Base-by-base conservation (phyloP, 768 basidiomycete genomes). In the Tephrocybe sp. region DNA sequence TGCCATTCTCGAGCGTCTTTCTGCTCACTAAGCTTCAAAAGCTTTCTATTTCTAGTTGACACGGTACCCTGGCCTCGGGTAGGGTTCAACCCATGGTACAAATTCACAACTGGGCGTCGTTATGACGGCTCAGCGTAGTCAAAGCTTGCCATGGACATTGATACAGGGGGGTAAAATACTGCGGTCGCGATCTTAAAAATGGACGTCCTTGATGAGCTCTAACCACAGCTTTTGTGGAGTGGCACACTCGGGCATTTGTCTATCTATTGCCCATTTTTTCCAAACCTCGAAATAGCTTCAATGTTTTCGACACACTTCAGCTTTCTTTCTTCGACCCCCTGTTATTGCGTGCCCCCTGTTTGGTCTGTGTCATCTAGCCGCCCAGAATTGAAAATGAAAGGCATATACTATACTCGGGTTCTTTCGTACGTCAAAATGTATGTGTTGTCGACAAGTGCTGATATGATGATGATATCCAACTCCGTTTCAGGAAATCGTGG, bases 11-110 rank as follows among this genome's bases (percentile, higher is more conserved):
- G n/a, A n/a, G n/a, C n/a, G n/a, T n/a, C n/a, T n/a, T n/a, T n/a
- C n/a, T n/a, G n/a, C 39, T 41, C 38, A 49, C 28, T 40, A 20
- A 49, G 39, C 37, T 49, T 41, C 38, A n/a, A n/a, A n/a, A n/a
- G n/a, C n/a, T n/a, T n/a, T n/a, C n/a, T n/a, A n/a, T n/a, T n/a
- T 32, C 12, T 26, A 32, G 18, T n/a, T 8, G n/a, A n/a, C n/a
- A n/a, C 4, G 36, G 18, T 20, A 30, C 3, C 14, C 17, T 5
- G 30, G 39, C 47, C 47, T 48, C 17, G 25, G 47, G 47, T 39
- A 39, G 47, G 30, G n/a, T n/a, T n/a, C n/a, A n/a, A n/a, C n/a
- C 36, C 20, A 49, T 8, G 34, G 34, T 36, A 36, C 9, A n/a
- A 30, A 30, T 30, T 48, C 24, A 30, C 30, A 25, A 9, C 25